phyloP scores from a whole-genome alignment of 129 eudicot genomes.

The Tanacetum coccineum region DNA sequence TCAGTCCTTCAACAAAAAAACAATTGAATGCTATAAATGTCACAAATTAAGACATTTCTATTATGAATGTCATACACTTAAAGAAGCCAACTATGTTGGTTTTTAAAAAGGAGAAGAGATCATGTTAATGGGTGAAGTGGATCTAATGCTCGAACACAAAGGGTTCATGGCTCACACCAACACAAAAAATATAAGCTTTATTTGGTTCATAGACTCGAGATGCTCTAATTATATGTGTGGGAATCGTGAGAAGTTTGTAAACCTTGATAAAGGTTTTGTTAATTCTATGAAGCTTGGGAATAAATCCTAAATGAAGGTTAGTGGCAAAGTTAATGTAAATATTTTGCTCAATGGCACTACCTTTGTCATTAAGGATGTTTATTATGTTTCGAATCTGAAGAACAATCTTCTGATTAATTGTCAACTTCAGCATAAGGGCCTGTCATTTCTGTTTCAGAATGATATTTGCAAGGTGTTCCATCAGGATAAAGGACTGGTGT shows the following conservation, averaged over 20 bases:
- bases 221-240: neutral
- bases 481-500: neutral
- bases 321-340: neutral
- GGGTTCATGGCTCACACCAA: neutral
- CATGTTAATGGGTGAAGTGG: neutral
- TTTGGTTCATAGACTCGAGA: neutral
- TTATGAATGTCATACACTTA: neutral
- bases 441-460: neutral
- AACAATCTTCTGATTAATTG: neutral
- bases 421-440: neutral
- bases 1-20: neutral
- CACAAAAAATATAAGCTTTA: neutral
- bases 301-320: neutral
- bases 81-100: neutral
- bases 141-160: neutral
- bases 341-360: neutral
- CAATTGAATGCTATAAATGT: neutral
- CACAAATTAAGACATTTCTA: slow-evolving; percentile 1
- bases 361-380: neutral
- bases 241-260: neutral
- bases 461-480: neutral
- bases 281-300: neutral
- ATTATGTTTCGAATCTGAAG: neutral
- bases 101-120: neutral
- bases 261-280: neutral